phyloP scores from a whole-genome alignment of 148 eudicot genomes.

The Camellia japonica region DNA sequence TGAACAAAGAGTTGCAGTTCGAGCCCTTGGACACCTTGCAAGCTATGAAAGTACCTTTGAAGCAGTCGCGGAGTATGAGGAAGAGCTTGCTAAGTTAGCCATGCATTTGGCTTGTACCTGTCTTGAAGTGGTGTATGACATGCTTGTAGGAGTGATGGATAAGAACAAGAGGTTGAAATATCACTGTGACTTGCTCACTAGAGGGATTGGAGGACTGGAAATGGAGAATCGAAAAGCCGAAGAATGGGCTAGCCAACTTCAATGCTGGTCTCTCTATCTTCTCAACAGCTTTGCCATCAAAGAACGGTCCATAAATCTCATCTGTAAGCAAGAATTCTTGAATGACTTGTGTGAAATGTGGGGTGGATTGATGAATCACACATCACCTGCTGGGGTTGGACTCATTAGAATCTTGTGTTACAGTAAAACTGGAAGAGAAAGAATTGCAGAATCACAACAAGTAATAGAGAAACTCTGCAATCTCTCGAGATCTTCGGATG shows the following conservation, averaged over 20 bases:
- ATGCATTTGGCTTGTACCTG: conserved; percentile 43
- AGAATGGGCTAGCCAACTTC: conserved; percentile 89
- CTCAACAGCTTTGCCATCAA: conserved; percentile 62
- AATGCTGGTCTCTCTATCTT: conserved; percentile 70
- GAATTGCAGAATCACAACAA: conserved; percentile 41
- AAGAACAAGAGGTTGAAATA: conserved; percentile 44
- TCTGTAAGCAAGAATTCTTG: conserved; percentile 47
- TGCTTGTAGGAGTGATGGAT: conserved; percentile 35
- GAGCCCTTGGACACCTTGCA: conserved; percentile 80
- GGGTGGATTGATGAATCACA: conserved; percentile 73
- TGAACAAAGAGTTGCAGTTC: conserved; percentile 75
- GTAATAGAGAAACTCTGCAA: conserved; percentile 57
- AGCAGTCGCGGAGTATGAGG: conserved; percentile 44
- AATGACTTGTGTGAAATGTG: conserved; percentile 56
- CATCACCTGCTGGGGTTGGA: conserved; percentile 66
- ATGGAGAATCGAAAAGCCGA: conserved; percentile 74
- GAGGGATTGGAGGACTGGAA: conserved; percentile 71
- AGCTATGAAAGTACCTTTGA: conserved; percentile 62
- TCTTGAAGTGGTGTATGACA: conserved; percentile 31
- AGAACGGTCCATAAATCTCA: conserved; percentile 45
- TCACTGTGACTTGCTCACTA: conserved; percentile 70
- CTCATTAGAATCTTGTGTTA: conserved; percentile 65
- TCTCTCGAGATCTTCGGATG: conserved; percentile 73
- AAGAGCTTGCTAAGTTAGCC: conserved; percentile 36
- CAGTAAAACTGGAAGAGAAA: conserved; percentile 47